Evolutionary conservation across 257 asterid species (phyloP).

Genomic region (Osmanthus fragrans): DNA sequence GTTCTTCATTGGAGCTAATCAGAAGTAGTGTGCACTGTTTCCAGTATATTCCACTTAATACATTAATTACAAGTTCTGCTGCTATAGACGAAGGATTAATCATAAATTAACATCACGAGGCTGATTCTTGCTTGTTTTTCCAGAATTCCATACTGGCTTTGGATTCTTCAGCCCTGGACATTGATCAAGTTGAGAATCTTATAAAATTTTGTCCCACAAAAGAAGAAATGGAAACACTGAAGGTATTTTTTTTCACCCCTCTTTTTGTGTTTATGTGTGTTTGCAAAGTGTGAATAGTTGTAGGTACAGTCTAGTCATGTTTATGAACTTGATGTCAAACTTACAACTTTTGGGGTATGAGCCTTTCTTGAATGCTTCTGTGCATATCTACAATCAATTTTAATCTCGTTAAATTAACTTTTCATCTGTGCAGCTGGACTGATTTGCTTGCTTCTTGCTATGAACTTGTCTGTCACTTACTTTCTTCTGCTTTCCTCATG

Average conservation of each 20-base stretch:
- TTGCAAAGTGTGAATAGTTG: not conserved
- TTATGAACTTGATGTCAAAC: not conserved
- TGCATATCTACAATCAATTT: conserved; percentile 5
- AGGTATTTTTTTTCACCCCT: conserved; percentile 42
- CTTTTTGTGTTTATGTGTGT: conserved; percentile 9
- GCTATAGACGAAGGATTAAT: conserved; percentile 7
- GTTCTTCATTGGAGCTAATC: conserved; percentile 2
- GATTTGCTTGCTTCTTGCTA: not conserved
- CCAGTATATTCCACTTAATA: not conserved
- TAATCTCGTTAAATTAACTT: not conserved
- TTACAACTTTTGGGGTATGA: not conserved
- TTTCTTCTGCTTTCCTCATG: not conserved
- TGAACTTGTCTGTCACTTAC: not conserved
- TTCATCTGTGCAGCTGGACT: not conserved
- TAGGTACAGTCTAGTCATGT: conserved; percentile 11
- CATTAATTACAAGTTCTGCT: conserved; percentile 10
- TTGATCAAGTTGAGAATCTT: conserved; percentile 99
- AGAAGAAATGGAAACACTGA: conserved; percentile 96
- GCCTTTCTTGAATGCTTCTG: conserved; percentile 3
- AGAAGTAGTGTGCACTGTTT: not conserved
- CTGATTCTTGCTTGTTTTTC: conserved; percentile 26
- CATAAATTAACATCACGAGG: conserved; percentile 17
- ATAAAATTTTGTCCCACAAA: conserved; percentile 95
- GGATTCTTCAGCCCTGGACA: conserved; percentile 90
- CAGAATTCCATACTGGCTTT: conserved; percentile 88